Conservation (phyloP, 2,329 filamentous ascomycete species). For the Phaeosphaeriaceae sp. region DNA sequence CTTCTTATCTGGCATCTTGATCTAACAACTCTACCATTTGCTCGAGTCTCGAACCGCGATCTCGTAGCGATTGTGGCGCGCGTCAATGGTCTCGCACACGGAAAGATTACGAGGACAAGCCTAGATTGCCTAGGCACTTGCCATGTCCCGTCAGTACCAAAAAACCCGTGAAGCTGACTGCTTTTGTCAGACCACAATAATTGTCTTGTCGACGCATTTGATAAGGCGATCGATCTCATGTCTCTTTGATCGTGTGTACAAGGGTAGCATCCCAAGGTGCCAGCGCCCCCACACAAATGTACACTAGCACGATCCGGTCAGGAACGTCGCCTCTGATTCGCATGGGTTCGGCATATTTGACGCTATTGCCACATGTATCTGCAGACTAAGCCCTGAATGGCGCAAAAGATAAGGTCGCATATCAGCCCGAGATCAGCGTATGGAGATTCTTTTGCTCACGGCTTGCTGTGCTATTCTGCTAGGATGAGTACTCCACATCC, state of each 20-base stretch:
- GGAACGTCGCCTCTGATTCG: slow-evolving; percentile 8
- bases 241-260: no score
- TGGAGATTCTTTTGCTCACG: slow-evolving; percentile 12
- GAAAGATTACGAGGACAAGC: no score
- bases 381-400: slow-evolving; percentile 31
- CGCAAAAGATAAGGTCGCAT: slow-evolving; percentile 47
- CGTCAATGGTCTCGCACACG: no score
- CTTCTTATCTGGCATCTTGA: neutral
- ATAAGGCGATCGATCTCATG: no score
- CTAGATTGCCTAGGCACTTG: no score
- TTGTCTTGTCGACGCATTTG: neutral
- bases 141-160: no score
- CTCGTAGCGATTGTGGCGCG: neutral
- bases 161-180: no score
- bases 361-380: slow-evolving; percentile 14
- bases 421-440: slow-evolving; percentile 22
- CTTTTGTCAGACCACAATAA: no score
- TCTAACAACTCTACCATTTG: neutral
- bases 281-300: neutral
- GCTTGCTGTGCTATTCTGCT: slow-evolving; percentile 6
- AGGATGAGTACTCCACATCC: slow-evolving; percentile 14
- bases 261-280: no score
- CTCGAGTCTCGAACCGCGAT: neutral
- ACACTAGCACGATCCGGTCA: slow-evolving; percentile 20
- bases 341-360: slow-evolving; percentile 4